phyloP scores from a whole-genome alignment of 139 green algal genomes.

The Chlamydomonas sphaeroides region DNA sequence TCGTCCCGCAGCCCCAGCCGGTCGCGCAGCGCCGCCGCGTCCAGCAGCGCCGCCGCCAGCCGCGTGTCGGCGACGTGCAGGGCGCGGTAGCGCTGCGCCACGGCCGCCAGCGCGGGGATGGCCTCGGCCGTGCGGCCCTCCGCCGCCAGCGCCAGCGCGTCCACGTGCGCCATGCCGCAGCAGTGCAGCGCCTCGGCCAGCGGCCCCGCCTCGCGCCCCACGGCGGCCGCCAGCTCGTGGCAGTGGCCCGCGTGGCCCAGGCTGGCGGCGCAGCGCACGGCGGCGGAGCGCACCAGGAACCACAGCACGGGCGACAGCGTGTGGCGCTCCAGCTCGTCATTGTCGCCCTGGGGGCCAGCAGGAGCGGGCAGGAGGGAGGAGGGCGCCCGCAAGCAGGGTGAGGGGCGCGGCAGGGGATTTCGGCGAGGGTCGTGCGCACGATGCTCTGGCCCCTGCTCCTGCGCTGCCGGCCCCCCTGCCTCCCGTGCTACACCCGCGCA shows the following conservation, averaged over 20 bases:
- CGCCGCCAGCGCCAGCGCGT: conserved; percentile 6
- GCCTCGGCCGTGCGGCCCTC: conserved; percentile 40
- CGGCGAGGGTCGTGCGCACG: too few species aligned
- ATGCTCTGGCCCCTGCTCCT: too few species aligned
- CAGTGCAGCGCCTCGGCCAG: neutral
- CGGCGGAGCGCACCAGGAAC: conserved; percentile 25
- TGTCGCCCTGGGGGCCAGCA: conserved; percentile 50
- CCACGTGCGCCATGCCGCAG: conserved; percentile 13
- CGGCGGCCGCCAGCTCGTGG: neutral
- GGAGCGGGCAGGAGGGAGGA: too few species aligned
- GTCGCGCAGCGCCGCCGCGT: conserved; percentile 41
- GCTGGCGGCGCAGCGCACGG: conserved; percentile 12
- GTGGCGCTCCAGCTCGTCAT: conserved; percentile 54
- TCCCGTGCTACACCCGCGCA: too few species aligned
- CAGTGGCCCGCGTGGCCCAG: conserved; percentile 34
- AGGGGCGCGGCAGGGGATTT: too few species aligned
- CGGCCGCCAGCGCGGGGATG: conserved; percentile 28
- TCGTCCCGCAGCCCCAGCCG: conserved; percentile 39
- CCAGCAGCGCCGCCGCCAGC: conserved; percentile 29
- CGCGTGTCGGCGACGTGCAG: conserved; percentile 36
- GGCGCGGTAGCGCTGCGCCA: conserved; percentile 15
- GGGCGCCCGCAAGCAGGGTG: too few species aligned
- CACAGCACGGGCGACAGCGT: conserved; percentile 37
- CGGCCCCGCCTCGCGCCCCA: neutral
- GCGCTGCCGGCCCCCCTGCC: too few species aligned